Conservation (phyloP, 495 filamentous ascomycete species). For the Aspergillus diversus region DNA sequence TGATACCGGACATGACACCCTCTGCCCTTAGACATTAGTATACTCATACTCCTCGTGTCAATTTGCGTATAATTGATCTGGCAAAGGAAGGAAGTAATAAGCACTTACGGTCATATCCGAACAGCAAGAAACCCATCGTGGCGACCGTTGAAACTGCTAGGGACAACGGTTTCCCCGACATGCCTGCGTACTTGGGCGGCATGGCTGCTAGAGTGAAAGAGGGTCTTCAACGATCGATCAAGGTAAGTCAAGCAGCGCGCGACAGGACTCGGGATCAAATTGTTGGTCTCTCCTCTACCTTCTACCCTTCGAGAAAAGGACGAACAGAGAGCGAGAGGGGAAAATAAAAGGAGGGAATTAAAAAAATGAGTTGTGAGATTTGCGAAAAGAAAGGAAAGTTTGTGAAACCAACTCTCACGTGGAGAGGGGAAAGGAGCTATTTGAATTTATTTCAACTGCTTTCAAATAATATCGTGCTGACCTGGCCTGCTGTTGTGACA, state of each 20-base stretch:
- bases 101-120: constrained; percentile 64
- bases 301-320: neutral
- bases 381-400: too few species aligned
- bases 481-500: neutral
- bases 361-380: too few species aligned
- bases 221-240: neutral
- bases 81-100: neutral
- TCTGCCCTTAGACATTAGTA: constrained; percentile 30
- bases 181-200: constrained; percentile 56
- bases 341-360: neutral
- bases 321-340: neutral
- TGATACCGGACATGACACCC: constrained; percentile 82
- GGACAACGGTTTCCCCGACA: constrained; percentile 62
- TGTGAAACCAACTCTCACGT: neutral
- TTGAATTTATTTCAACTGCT: neutral
- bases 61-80: neutral
- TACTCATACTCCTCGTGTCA: constrained; percentile 2
- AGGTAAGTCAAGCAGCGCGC: neutral
- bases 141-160: constrained; percentile 61
- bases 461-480: neutral
- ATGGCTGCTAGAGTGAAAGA: constrained; percentile 17
- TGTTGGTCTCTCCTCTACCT: too few species aligned
- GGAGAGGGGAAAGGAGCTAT: neutral
- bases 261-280: too few species aligned
- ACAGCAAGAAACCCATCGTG: constrained; percentile 70